phyloP scores from a whole-genome alignment of 257 asterid genomes.

The Coffea canephora region DNA sequence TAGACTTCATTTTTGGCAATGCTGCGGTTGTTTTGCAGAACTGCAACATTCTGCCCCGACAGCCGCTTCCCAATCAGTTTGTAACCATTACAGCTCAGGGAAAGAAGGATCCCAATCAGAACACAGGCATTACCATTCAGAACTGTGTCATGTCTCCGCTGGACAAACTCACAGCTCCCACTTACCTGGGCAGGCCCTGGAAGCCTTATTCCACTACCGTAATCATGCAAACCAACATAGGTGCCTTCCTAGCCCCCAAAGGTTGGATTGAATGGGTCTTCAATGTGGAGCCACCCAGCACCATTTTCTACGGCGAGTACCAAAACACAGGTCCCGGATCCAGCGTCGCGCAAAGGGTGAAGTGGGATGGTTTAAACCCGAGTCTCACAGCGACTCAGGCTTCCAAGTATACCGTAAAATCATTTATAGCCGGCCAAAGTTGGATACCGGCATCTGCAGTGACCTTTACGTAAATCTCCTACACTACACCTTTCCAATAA shows the following conservation, averaged over 20 bases:
- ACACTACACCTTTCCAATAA: not conserved
- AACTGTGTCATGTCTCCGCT: conserved; percentile 44
- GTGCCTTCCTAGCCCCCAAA: conserved; percentile 41
- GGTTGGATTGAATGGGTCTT: conserved; percentile 71
- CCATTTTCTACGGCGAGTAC: conserved; percentile 68
- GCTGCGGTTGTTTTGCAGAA: conserved; percentile 62
- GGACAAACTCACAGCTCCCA: conserved; percentile 30
- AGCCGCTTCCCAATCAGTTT: conserved; percentile 59
- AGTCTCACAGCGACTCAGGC: conserved; percentile 37
- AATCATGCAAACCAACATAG: conserved; percentile 49
- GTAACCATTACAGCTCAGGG: conserved; percentile 87
- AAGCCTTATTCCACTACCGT: conserved; percentile 57
- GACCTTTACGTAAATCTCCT: conserved; percentile 16
- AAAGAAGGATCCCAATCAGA: conserved; percentile 58
- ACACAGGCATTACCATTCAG: conserved; percentile 61
- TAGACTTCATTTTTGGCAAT: conserved; percentile 82
- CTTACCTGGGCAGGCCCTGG: conserved; percentile 82
- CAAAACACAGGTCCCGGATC: conserved; percentile 70
- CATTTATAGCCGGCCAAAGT: conserved; percentile 46
- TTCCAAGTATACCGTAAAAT: conserved; percentile 42
- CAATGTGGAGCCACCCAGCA: conserved; percentile 38
- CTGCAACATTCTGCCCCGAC: conserved; percentile 69
- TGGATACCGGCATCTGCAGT: conserved; percentile 54
- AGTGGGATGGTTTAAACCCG: conserved; percentile 62
- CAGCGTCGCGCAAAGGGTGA: conserved; percentile 37